Base-by-base conservation (phyloP, 768 basidiomycete genomes). In the Rhodotorula kratochvilovae region DNA sequence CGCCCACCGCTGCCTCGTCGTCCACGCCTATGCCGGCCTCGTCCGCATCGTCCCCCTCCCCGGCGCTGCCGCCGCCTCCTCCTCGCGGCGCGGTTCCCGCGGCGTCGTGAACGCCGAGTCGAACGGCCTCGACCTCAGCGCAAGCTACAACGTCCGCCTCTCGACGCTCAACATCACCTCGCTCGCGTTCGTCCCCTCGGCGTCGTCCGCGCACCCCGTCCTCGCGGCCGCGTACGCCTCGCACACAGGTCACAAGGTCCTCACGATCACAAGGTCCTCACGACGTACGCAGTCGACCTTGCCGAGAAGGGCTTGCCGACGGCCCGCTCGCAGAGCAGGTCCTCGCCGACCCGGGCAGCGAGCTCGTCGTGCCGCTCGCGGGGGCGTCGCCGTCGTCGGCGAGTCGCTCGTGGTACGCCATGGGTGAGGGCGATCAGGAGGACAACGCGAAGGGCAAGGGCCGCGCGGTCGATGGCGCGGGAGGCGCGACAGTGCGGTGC, bases 151-250 rank as follows among this genome's bases (percentile, higher is more conserved):
- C 48, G 57, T 76, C n/a, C 67, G 76, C 60, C 68, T 90, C 27
- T 83, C 85, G 6, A 88, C 90, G 76, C 79, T 88, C 57, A 90
- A 87, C 78, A 80, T 93, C 13, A 82, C 91, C 39, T 84, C 87
- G 11, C 77, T 92, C 50, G 81, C 85, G 10, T 88, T 92, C 81
- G 79, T 92, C 25, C 81, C 85, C 27, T 76, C 83, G 3, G 70
- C 76, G 8, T 68, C 79, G 12, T 76, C 81, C 81, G 19, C 50
- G 1, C 7, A 50, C 31, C 33, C n/a, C 60, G 31, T 43, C 29
- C 79, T 94, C 56, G 89, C 86, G 17, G 86, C 92, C 56, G 80
- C 92, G 16, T 85, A 89, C 75, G 77, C 87, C 16, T 88, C 91
- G 78, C 84, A 86, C 75, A 83, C 67, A 17, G 76, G 75, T 23